These are phyloP conservation scores for Leishmania guyanensis DNA, from an alignment of 208 protist species.

Conservation along the genomic window DNA sequence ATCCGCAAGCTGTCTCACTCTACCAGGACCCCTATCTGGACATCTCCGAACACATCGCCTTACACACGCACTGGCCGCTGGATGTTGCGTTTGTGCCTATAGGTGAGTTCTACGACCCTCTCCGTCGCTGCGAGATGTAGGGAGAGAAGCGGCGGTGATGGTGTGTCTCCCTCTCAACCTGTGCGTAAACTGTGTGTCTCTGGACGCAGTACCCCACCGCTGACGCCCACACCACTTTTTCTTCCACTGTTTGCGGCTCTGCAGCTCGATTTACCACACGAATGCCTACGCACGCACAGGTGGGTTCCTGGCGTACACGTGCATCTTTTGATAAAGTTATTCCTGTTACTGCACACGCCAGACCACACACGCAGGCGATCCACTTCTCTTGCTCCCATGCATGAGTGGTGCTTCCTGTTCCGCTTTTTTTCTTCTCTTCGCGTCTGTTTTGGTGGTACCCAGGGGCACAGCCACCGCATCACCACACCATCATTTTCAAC, in stretches of 20 bases:
- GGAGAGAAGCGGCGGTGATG: background rate
- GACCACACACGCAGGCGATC: background rate
- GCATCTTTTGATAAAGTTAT: background rate
- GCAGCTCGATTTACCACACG: slow-evolving; percentile 6
- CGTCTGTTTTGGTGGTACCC: background rate
- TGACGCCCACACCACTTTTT: background rate
- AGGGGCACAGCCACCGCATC: background rate
- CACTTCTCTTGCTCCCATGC: background rate
- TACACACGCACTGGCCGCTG: slow-evolving; percentile 54
- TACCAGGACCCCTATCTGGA: slow-evolving; percentile 83
- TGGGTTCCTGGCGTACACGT: background rate
- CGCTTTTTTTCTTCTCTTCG: background rate
- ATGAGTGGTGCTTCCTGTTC: background rate
- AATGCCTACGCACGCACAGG: background rate
- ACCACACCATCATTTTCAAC: background rate
- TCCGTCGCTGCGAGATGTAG: slow-evolving; percentile 74
- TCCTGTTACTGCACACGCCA: background rate
- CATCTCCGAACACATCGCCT: slow-evolving; percentile 64
- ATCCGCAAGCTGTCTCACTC: slow-evolving; percentile 40
- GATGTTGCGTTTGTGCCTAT: slow-evolving; percentile 84
- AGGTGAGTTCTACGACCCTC: slow-evolving; percentile 69
- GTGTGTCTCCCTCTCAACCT: background rate
- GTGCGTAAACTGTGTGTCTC: background rate
- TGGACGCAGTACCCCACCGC: background rate
- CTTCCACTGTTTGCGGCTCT: background rate